Evolutionary conservation across 495 filamentous ascomycete genomes (phyloP).

Genomic region (Tuber magnatum): DNA sequence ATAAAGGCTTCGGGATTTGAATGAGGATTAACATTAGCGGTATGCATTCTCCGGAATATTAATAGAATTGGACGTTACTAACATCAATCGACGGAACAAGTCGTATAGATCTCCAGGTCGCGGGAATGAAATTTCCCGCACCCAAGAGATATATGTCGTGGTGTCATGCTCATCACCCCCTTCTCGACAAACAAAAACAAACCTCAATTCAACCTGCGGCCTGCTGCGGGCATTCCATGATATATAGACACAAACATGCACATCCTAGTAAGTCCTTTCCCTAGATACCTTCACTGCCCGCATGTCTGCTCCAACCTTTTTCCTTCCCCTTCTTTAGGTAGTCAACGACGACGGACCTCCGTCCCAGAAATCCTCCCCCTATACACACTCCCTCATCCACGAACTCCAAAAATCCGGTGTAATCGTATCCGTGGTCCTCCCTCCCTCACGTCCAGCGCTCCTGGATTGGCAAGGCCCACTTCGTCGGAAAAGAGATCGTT

Average conservation of each 20-base stretch:
- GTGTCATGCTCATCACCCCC: neutral
- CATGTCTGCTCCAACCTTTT: neutral
- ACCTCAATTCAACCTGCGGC: neutral
- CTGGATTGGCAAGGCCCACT: slow-evolving; percentile 97
- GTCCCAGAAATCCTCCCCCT: slow-evolving; percentile 81
- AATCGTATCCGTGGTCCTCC: slow-evolving; percentile 74
- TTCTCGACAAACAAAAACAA: neutral
- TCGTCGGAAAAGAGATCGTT: slow-evolving; percentile 75
- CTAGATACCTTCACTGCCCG: neutral
- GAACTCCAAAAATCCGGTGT: slow-evolving; percentile 72
- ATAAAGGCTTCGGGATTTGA: no score
- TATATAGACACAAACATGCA: slow-evolving; percentile 7
- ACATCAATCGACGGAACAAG: no score
- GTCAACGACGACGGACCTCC: slow-evolving; percentile 96
- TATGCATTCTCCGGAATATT: no score
- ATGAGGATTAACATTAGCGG: no score
- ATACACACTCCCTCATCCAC: slow-evolving; percentile 76
- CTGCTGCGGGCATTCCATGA: neutral
- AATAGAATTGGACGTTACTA: no score
- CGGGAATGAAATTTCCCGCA: no score
- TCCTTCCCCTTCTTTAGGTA: slow-evolving; percentile 51
- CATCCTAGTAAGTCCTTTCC: slow-evolving; percentile 10
- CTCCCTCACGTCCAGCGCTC: slow-evolving; percentile 86
- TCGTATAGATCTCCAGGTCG: no score
- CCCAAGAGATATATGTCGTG: neutral